Conservation (phyloP, 768 basidiomycete species). For the Lentinula edodes region DNA sequence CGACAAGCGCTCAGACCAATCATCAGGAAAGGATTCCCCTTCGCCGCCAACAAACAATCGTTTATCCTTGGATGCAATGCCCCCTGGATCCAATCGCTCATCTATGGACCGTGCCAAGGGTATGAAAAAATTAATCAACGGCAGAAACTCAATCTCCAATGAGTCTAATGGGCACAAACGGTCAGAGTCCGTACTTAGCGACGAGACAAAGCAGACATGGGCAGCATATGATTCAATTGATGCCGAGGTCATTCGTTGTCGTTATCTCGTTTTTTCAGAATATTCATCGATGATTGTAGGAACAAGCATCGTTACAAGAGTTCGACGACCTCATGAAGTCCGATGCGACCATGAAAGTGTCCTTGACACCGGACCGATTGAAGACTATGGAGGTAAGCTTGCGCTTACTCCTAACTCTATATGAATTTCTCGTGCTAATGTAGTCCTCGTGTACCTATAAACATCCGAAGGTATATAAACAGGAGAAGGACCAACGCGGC, state of each 20-base stretch:
- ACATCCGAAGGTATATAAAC: slow-evolving; percentile 56
- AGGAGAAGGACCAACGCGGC: slow-evolving; percentile 55
- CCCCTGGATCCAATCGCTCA: slow-evolving; percentile 34
- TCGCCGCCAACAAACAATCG: slow-evolving; percentile 25
- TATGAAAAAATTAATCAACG: slow-evolving; percentile 51
- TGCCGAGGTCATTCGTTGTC: slow-evolving; percentile 27
- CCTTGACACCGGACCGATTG: slow-evolving; percentile 89
- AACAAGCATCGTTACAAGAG: slow-evolving; percentile 60
- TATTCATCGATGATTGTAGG: slow-evolving; percentile 25
- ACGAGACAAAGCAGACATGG: slow-evolving; percentile 34
- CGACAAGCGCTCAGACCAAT: slow-evolving; percentile 41
- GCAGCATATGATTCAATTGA: slow-evolving; percentile 22
- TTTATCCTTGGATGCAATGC: slow-evolving; percentile 31
- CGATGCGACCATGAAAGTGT: slow-evolving; percentile 90
- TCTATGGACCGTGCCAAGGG: slow-evolving; percentile 63
- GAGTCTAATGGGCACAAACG: slow-evolving; percentile 49
- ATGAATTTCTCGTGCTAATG: not conserved
- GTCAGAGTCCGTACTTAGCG: slow-evolving; percentile 49
- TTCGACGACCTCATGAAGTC: slow-evolving; percentile 93
- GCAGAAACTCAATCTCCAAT: slow-evolving; percentile 31
- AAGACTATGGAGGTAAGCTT: slow-evolving; percentile 85
- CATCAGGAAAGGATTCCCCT: slow-evolving; percentile 27
- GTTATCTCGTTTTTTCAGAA: not conserved
- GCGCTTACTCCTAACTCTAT: slow-evolving; percentile 11
- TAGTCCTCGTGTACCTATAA: slow-evolving; percentile 10